These are phyloP conservation scores for Phaeosphaeria sp. DNA, from an alignment of 2,329 filamentous ascomycete species.

Conservation along the genomic window DNA sequence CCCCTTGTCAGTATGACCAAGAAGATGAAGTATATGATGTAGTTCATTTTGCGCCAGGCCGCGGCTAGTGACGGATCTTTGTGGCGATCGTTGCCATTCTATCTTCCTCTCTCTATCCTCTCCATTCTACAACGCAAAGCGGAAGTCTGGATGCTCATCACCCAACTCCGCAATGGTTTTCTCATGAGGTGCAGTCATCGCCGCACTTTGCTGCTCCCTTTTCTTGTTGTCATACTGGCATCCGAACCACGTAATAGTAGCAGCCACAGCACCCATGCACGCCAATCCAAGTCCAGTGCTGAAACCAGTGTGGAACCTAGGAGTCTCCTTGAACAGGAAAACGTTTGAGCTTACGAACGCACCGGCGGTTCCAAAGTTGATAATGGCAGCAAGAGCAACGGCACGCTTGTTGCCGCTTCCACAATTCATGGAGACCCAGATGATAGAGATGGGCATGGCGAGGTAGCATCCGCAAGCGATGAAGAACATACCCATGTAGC, in stretches of 20 bases:
- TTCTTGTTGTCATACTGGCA: conserved; percentile 58
- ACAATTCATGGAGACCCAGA: conserved; percentile 63
- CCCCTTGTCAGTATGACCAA: neutral
- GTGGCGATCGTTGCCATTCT: neutral
- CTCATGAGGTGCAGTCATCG: conserved; percentile 37
- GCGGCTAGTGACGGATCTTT: neutral
- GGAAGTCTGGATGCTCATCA: conserved; percentile 60
- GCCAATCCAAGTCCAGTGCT: conserved; percentile 36
- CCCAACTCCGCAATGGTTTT: conserved; percentile 50
- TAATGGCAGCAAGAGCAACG: conserved; percentile 27
- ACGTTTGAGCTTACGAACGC: conserved; percentile 59
- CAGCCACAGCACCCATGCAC: conserved; percentile 44
- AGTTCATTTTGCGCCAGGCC: neutral
- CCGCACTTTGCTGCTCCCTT: conserved; percentile 51
- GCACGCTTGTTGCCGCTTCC: conserved; percentile 35
- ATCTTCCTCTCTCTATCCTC: neutral
- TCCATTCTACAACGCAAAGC: conserved; percentile 42
- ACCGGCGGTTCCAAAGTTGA: conserved; percentile 59
- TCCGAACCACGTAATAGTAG: conserved; percentile 50
- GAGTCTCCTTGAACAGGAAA: conserved; percentile 34
- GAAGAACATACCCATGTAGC: conserved; percentile 62
- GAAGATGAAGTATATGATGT: neutral
- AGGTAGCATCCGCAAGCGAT: conserved; percentile 62
- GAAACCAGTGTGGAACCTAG: conserved; percentile 35
- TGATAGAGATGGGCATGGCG: conserved; percentile 62